These are phyloP conservation scores for Madurella fahalii DNA, from an alignment of 2,329 filamentous ascomycete species.

Conservation along the genomic window DNA sequence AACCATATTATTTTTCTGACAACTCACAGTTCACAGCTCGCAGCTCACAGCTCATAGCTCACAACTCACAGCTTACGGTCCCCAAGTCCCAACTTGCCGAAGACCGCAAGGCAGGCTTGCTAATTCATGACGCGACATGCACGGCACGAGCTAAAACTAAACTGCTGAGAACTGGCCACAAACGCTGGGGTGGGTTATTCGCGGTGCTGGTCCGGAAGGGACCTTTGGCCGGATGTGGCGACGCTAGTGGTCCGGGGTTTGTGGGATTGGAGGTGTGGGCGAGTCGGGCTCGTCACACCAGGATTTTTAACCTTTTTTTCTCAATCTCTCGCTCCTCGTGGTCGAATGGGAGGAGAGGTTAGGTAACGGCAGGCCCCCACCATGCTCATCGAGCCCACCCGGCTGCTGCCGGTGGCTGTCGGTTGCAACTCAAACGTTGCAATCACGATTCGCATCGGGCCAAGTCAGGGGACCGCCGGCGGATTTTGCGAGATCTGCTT, in stretches of 20 bases:
- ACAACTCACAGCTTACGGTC: not conserved
- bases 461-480: constrained; percentile 28
- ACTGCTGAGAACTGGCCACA: too few relatives aligned
- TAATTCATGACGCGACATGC: not conserved
- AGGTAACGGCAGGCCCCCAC: constrained; percentile 4
- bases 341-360: not conserved
- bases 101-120: not conserved
- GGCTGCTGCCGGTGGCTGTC: constrained; percentile 28
- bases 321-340: constrained; percentile 16
- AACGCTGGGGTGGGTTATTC: not conserved
- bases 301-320: constrained; percentile 22
- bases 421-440: constrained; percentile 28
- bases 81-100: not conserved
- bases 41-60: not conserved
- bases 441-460: constrained; percentile 29
- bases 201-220: too few relatives aligned
- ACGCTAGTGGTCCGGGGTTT: constrained; percentile 11
- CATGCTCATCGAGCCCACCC: constrained; percentile 10
- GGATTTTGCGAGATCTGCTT: constrained; percentile 28
- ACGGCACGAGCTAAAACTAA: not conserved
- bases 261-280: constrained; percentile 7
- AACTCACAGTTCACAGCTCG: not conserved
- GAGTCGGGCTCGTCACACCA: constrained; percentile 13
- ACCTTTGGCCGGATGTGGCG: constrained; percentile 6
- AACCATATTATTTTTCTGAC: not conserved